Percentiles rank a stretch among this genome's conserved stretches.
phyloP scores from a whole-genome alignment of 352 stramenopile genomes.

The Peronospora belbahrii region DNA sequence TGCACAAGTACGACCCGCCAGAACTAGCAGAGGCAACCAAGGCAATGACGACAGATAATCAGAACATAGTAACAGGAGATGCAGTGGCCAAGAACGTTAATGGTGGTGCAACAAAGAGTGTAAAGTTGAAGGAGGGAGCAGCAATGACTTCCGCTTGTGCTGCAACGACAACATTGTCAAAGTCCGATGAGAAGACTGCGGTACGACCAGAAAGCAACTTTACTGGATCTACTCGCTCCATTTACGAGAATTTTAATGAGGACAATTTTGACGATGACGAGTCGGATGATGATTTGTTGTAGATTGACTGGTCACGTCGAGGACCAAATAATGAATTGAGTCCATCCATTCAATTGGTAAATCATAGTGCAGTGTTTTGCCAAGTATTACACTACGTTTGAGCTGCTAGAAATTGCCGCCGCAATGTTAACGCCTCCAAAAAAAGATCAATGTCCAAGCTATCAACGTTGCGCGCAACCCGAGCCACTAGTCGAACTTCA shows the following conservation, averaged over 20 bases:
- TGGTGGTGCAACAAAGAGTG: background rate
- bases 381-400: too few species aligned
- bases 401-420: slow-evolving; percentile 63
- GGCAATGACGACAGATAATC: background rate
- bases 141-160: background rate
- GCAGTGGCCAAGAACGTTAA: background rate
- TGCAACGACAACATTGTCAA: background rate
- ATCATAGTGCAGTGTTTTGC: too few species aligned
- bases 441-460: slow-evolving; percentile 78
- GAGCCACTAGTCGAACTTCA: slow-evolving; percentile 56
- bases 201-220: background rate
- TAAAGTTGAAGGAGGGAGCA: background rate
- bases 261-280: slow-evolving; percentile 39
- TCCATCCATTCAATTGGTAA: slow-evolving; percentile 2
- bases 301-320: slow-evolving; percentile 5
- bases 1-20: slow-evolving; percentile 78
- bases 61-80: background rate
- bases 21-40: slow-evolving; percentile 32
- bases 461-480: slow-evolving; percentile 70
- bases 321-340: too few species aligned
- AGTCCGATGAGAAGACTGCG: background rate
- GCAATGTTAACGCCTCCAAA: slow-evolving; percentile 54
- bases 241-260: slow-evolving; percentile 70
- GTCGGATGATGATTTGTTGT: slow-evolving; percentile 67
- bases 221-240: slow-evolving; percentile 26